A percentile compares a stretch with the other conserved stretches of the same genome.
phyloP scores from a whole-genome alignment of 305 asterid genomes.

The Solanum hybrid region DNA sequence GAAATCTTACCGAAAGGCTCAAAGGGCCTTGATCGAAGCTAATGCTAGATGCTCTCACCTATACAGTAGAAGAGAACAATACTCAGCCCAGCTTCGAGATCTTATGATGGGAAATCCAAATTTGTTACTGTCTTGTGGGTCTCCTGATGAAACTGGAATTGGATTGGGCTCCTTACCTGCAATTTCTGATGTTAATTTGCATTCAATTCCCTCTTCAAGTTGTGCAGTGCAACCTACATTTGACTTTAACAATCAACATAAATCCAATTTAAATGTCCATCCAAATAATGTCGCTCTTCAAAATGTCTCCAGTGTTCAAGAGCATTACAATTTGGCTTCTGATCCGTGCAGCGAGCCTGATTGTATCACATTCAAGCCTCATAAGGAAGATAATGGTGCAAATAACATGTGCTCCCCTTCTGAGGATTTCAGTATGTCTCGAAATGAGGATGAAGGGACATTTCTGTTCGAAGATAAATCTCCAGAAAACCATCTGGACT shows the following conservation, averaged over 20 bases:
- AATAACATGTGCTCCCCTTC: conserved; percentile 19
- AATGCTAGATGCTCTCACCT: conserved; percentile 40
- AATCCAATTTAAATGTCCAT: conserved; percentile 11
- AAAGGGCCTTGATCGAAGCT: conserved; percentile 40
- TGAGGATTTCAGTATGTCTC: conserved; percentile 21
- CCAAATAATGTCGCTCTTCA: conserved; percentile 14
- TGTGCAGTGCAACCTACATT: conserved; percentile 13
- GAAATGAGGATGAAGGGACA: conserved; percentile 21
- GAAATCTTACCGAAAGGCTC: conserved; percentile 38
- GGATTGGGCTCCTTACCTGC: conserved; percentile 13
- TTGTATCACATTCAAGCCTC: conserved; percentile 22
- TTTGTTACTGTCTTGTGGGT: conserved; percentile 16
- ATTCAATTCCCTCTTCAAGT: conserved; percentile 19
- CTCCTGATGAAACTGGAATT: conserved; percentile 15
- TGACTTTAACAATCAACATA: conserved; percentile 13
- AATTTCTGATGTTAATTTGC: conserved; percentile 15
- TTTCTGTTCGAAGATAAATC: conserved; percentile 10
- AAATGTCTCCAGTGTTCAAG: conserved; percentile 9
- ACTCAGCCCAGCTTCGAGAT: conserved; percentile 36
- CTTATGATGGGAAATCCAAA: conserved; percentile 41
- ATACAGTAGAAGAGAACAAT: conserved; percentile 33
- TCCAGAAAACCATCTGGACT: conserved; percentile 16
- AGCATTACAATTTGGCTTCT: conserved; percentile 15
- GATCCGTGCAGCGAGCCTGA: conserved; percentile 23
- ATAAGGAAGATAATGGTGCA: conserved; percentile 14